Base-by-base conservation (phyloP, 2,329 filamentous ascomycete genomes). In the Colletotrichum destructivum region DNA sequence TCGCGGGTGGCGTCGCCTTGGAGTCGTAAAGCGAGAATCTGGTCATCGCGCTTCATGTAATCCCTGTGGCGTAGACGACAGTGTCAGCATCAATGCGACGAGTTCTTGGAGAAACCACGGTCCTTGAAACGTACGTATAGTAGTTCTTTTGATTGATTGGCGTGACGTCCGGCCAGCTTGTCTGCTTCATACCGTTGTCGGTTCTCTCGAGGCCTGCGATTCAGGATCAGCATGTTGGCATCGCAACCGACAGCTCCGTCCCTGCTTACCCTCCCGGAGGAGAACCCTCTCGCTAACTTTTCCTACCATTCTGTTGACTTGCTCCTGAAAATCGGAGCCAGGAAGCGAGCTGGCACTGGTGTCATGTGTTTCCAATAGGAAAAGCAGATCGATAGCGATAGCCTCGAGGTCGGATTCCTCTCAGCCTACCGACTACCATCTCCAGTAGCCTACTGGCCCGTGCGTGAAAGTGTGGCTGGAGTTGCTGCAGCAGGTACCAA, bases 71-170 rank as follows among this genome's bases (percentile, higher is more conserved):
- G 56, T 69, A 67, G 62, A 75, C 52, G 71, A 66, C 57, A 38
- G 42, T 35, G 74, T 81, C 72, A 80, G 75, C 66, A 73, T 66
- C 26, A 26, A 40, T 69, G 66, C 72, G 54, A 21, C 13, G 12
- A 16, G 4, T 15, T 11, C 18, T 16, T 35, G 6, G 7, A 21
- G 23, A 4, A 2, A 52, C 3, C 40, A 6, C 35, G 7, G 18
- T 2, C 18, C 31, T 9, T 23, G 8, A 4, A 9, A 42, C 91
- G 73, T 88, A 96, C 94, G 95, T 98, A 82, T 98, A 98, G 83
- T 99, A 99, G 82, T 99, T 99, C 86, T 99, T 99, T 82, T 99
- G 96, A 81, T 99, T 99, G 83, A 99, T 99, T 78, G 96, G 94
- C 54, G 90, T 88, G 69, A 98, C 91, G 79, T 96, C 93, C 12